Conservation (phyloP, 2,329 filamentous ascomycete species). For the Cladosporium sp. region DNA sequence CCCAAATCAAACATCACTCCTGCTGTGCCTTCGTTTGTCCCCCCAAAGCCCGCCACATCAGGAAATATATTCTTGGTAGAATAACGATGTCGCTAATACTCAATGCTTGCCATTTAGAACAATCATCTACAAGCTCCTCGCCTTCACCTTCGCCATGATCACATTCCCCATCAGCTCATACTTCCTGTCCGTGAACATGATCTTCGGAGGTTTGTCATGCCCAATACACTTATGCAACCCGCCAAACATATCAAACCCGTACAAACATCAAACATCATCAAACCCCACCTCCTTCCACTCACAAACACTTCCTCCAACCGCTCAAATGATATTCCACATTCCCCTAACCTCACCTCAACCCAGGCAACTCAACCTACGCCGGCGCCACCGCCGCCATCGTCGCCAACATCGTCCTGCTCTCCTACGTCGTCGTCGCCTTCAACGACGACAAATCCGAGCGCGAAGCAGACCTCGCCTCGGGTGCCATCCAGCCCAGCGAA, state of each 20-base stretch:
- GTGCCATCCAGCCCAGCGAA: conserved; percentile 32
- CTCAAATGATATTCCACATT: neutral
- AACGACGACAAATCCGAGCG: conserved; percentile 70
- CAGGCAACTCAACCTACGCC: conserved; percentile 86
- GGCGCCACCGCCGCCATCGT: conserved; percentile 83
- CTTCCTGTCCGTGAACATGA: conserved; percentile 72
- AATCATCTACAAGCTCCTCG: conserved; percentile 87
- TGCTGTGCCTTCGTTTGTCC: conserved; percentile 74
- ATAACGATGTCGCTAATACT: neutral
- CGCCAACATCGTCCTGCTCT: conserved; percentile 86
- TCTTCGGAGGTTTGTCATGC: conserved; percentile 70
- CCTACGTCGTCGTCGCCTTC: conserved; percentile 91
- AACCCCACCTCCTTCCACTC: neutral
- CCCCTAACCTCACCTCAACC: neutral
- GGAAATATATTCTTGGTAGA: neutral
- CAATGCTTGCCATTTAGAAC: conserved; percentile 52
- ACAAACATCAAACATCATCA: neutral
- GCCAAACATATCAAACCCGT: neutral
- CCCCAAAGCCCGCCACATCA: conserved; percentile 1
- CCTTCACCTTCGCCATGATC: conserved; percentile 91
- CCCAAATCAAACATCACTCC: conserved; percentile 72
- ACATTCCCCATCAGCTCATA: conserved; percentile 84
- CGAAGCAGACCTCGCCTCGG: conserved; percentile 45
- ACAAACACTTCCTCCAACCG: too few species aligned
- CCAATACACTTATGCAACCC: neutral